Evolutionary conservation across 805 yeast species (phyloP), one percentile per base, ranked within the genome.

Genomic region (Hyphopichia homilentoma): DNA sequence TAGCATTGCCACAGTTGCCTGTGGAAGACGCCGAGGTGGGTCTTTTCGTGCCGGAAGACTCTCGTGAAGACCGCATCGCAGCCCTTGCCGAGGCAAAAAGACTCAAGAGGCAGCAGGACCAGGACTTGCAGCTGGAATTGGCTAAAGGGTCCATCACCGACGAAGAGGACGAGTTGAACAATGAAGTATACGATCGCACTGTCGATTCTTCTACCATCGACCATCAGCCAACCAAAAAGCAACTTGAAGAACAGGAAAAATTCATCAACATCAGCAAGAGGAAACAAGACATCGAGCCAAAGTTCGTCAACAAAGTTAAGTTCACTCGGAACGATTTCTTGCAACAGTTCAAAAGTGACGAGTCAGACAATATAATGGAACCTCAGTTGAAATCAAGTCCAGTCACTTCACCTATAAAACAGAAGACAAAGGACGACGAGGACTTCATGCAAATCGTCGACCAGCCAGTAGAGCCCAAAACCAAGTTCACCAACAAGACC

Each of bases 91-190:
- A 48, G 27, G 32, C 34, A 20, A 49, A 50, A 25, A 41, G 49
- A 17, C 34, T 39, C 18, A 39, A 44, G 35, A 33, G 54, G 20
- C n/a, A n/a, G n/a, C n/a, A n/a, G n/a, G n/a, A n/a, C n/a, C n/a
- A n/a, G n/a, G n/a, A n/a, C n/a, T 15, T 43, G n/a, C 32, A 37
- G 22, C 36, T 30, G 21, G 32, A 44, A 41, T 25, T 43, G 39
- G 32, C 62, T 16, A 57, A 57, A 30, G 55, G 54, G 2, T 43
- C 70, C 1, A 44, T 65, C 16, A 59, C 68, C 2, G 70, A 65
- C 31, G 71, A 65, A 36, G 71, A 66, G 34, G 43, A 58, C 14
- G 71, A 63, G 25, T 43, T 60, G 26, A 38, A 50, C 18, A 53
- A 52, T 5, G 47, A 38, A 13, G 43, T 41, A 2, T 46, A 50